Base-by-base conservation (phyloP, 345 rosid genomes). In the Carallia brachiata region DNA sequence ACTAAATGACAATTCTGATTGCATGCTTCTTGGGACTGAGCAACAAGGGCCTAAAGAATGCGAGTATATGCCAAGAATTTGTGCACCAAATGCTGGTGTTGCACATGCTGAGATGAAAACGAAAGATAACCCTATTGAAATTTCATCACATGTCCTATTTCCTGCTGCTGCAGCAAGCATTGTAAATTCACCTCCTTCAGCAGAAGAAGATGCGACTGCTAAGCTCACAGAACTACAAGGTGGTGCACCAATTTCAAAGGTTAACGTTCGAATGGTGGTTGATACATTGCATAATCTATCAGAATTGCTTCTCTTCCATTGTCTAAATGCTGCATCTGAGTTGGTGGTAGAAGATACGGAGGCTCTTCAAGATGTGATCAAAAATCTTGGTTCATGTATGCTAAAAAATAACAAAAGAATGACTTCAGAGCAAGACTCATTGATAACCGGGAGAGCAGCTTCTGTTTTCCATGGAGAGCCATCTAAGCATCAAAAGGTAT, bases 231-330 rank as follows among this genome's bases (percentile, higher is more conserved):
- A 75, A 50, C 70, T 74, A 57, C 50, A 32, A 60, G 71, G 61
- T 34, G 74, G 72, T 66, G 72, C 71, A 50, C 56, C 76, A 58
- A 63, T 66, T 27, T 73, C 83, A 23, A 78, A 73, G 75, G 67
- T 70, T 30, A 67, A 78, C 78, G 77, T 77, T 48, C 76, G 48
- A 13, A 62, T 70, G 18, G 74, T 90, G 60, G 77, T 89, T 75
- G 75, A 78, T 70, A 79, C 92, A 48, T 73, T 88, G 88, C 84
- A 76, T 75, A 83, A 81, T 74, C 78, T 94, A 63, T 90, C 98
- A 68, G 91, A 89, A 78, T 66, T 88, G 80, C 90, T 94, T 73
- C 80, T 84, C 53, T 74, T 66, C 82, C 82, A 87, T 62, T 87
- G 87, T 80, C 87, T 83, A 50, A 81, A 72, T 67, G 84, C 82